Evolutionary conservation across 495 filamentous ascomycete species (phyloP).

Genomic region (Pyrenopolyporus hunteri): DNA sequence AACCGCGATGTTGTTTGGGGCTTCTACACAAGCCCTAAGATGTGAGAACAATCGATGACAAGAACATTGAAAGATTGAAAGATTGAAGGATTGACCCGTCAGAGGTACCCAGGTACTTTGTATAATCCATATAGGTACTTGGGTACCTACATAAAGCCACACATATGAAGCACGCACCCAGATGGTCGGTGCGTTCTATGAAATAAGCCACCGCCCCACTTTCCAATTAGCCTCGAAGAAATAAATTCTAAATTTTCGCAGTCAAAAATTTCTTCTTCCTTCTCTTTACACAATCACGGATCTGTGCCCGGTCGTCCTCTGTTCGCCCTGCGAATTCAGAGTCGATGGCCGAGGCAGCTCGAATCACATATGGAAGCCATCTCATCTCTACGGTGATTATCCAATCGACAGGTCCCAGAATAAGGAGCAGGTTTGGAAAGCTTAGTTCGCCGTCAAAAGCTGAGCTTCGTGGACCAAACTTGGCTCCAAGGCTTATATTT

Average conservation of each 20-base stretch:
- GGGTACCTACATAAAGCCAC: background rate
- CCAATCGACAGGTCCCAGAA: conserved; percentile 94
- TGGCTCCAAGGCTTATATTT: conserved; percentile 83
- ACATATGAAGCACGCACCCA: background rate
- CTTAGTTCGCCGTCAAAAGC: conserved; percentile 68
- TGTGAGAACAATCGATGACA: background rate
- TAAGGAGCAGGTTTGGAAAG: conserved; percentile 58
- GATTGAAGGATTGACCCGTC: background rate
- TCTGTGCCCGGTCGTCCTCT: conserved; percentile 84
- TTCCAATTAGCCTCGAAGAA: conserved; percentile 11
- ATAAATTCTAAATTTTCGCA: conserved; percentile 39
- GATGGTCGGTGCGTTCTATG: conserved; percentile 14
- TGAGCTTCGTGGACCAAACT: conserved; percentile 71
- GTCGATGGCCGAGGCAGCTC: conserved; percentile 83
- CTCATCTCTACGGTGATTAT: conserved; percentile 73
- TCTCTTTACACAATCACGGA: conserved; percentile 63
- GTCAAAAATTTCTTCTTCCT: conserved; percentile 39
- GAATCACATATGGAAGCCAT: conserved; percentile 82
- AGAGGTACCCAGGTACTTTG: too few relatives aligned
- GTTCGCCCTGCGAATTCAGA: conserved; percentile 61
- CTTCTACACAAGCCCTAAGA: background rate
- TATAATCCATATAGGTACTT: background rate
- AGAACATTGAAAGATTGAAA: background rate
- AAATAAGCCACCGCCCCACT: conserved; percentile 32
- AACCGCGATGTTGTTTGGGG: background rate